Conservation (phyloP, 345 rosid species). For the Eutrema yunnanense region DNA sequence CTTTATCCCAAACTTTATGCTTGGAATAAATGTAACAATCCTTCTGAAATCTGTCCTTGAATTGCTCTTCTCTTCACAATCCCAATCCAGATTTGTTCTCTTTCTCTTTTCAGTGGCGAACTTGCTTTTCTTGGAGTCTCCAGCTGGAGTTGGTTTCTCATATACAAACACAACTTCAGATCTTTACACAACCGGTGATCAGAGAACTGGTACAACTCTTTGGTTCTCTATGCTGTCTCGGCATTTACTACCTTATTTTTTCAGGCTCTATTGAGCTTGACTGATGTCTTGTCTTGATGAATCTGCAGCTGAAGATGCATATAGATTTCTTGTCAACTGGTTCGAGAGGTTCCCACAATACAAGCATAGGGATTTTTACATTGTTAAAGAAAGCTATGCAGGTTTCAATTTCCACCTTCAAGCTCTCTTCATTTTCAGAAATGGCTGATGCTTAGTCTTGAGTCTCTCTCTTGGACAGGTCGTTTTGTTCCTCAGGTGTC, state of each 20-base stretch:
- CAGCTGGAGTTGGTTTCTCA: constrained; percentile 98
- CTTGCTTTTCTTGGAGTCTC: constrained; percentile 87
- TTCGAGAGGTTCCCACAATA: constrained; percentile 92
- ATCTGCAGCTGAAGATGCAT: constrained; percentile 80
- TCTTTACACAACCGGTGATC: constrained; percentile 76
- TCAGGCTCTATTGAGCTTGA: not conserved
- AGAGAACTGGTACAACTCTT: constrained; percentile 93
- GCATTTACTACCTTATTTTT: not conserved
- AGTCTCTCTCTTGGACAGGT: constrained; percentile 35
- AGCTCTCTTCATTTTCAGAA: not conserved
- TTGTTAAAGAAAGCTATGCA: constrained; percentile 95
- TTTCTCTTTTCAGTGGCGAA: constrained; percentile 60
- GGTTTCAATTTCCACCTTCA: constrained; percentile 34
- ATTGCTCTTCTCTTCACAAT: not conserved
- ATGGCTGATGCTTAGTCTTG: not conserved
- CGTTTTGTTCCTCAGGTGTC: constrained; percentile 98
- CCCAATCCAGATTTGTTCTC: constrained; percentile 7
- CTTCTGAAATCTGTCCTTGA: not conserved
- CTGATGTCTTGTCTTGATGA: constrained; percentile 1
- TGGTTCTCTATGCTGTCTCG: constrained; percentile 3
- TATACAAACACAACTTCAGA: constrained; percentile 80
- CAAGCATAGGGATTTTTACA: constrained; percentile 86
- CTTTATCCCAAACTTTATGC: constrained; percentile 66
- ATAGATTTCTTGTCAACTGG: constrained; percentile 73
- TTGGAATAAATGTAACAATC: constrained; percentile 71